These are phyloP conservation scores for Spiromastix sp. DNA, from an alignment of 2,329 filamentous ascomycete genomes.

Conservation along the genomic window DNA sequence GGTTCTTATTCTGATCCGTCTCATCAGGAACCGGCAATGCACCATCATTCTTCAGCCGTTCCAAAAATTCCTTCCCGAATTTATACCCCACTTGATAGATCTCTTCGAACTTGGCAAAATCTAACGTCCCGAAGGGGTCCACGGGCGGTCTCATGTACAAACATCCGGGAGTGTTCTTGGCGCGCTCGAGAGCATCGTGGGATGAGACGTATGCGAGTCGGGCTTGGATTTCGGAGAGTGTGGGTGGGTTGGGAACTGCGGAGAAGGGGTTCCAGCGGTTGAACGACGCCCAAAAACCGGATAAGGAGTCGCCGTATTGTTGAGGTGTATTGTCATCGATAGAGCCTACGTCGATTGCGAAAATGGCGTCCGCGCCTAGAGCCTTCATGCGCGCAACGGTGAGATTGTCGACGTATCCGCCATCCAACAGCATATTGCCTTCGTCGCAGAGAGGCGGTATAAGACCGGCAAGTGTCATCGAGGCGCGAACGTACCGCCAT, in stretches of 20 bases:
- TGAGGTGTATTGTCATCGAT: conserved; percentile 89
- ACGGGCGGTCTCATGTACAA: conserved; percentile 95
- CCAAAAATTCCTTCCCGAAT: conserved; percentile 73
- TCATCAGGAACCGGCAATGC: conserved; percentile 60
- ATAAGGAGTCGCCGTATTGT: conserved; percentile 84
- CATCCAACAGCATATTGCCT: conserved; percentile 90
- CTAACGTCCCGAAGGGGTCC: conserved; percentile 83
- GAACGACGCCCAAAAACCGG: conserved; percentile 85
- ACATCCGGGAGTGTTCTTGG: conserved; percentile 83
- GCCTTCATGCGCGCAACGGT: conserved; percentile 97
- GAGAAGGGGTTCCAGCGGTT: conserved; percentile 98
- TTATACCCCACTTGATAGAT: conserved; percentile 83
- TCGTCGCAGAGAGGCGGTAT: conserved; percentile 93
- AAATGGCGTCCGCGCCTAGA: conserved; percentile 84
- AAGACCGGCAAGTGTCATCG: conserved; percentile 90
- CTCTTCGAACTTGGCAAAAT: conserved; percentile 97
- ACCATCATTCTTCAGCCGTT: conserved; percentile 66
- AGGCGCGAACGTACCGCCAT: conserved; percentile 92
- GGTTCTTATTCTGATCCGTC: conserved; percentile 64
- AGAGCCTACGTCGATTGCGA: conserved; percentile 88
- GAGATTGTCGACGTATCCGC: conserved; percentile 93
- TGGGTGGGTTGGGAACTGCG: conserved; percentile 78
- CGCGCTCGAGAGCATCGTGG: conserved; percentile 85
- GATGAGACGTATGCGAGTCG: conserved; percentile 89
- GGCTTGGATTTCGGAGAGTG: conserved; percentile 89